These are phyloP conservation scores for Gastrolobium villosum DNA, from an alignment of 306 rosid species.

Conservation along the genomic window DNA sequence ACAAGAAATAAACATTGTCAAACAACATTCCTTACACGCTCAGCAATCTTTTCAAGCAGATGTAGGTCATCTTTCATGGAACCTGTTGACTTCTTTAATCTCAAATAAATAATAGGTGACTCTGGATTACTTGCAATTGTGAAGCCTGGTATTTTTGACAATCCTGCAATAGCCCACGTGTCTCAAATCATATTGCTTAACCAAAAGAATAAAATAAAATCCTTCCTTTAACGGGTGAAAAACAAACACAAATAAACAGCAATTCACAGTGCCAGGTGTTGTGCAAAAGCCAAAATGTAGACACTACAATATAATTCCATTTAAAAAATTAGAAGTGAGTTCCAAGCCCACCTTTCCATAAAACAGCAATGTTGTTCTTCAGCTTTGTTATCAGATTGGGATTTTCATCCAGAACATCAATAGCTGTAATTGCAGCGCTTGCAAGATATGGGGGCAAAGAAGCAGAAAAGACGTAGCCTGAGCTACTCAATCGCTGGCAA, in stretches of 20 bases:
- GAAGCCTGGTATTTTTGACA: slow-evolving; percentile 71
- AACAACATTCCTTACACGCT: slow-evolving; percentile 64
- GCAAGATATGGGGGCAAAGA: slow-evolving; percentile 99
- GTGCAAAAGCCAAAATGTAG: slow-evolving; percentile 29
- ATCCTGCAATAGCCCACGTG: slow-evolving; percentile 66
- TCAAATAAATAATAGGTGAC: slow-evolving; percentile 90
- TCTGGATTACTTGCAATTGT: slow-evolving; percentile 78
- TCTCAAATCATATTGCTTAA: slow-evolving; percentile 36
- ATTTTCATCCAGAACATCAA: slow-evolving; percentile 87
- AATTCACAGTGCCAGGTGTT: neutral
- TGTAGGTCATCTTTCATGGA: slow-evolving; percentile 67
- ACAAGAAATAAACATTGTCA: slow-evolving; percentile 18
- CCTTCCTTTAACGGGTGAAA: slow-evolving; percentile 16
- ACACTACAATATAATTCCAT: slow-evolving; percentile 19
- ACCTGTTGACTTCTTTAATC: slow-evolving; percentile 76
- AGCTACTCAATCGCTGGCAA: slow-evolving; percentile 94
- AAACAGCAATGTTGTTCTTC: slow-evolving; percentile 66
- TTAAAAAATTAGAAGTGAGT: slow-evolving; percentile 34
- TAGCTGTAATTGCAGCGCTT: slow-evolving; percentile 88
- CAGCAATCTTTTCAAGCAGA: slow-evolving; percentile 77
- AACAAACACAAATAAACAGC: slow-evolving; percentile 17
- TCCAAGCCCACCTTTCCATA: slow-evolving; percentile 77
- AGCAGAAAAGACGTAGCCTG: slow-evolving; percentile 97
- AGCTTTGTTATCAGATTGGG: slow-evolving; percentile 77
- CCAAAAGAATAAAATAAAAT: neutral